Conservation (phyloP, 805 yeast species). For the Kregervanrija pseudodelftensis region DNA sequence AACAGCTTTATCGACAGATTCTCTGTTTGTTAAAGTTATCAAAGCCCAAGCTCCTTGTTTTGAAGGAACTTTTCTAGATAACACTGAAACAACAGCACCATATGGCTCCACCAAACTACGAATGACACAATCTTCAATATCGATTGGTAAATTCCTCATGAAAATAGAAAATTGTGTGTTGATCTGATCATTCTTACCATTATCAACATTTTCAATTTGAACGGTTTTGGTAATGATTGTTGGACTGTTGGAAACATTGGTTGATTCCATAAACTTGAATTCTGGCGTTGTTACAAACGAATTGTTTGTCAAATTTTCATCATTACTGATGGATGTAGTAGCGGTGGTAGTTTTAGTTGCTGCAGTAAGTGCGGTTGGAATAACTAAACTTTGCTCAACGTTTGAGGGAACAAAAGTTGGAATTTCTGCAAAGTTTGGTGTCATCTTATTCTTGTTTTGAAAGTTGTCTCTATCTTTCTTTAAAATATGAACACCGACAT, state of each 20-base stretch:
- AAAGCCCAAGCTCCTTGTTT: constrained; percentile 28
- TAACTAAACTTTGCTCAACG: too few species aligned
- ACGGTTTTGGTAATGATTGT: not conserved
- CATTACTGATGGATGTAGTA: not conserved
- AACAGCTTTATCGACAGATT: constrained; percentile 21
- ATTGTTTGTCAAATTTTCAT: not conserved
- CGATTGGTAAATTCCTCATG: constrained; percentile 25
- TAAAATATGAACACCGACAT: constrained; percentile 24
- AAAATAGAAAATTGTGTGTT: constrained; percentile 25
- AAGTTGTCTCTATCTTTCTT: constrained; percentile 21
- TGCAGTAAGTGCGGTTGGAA: too few species aligned
- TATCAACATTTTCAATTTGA: not conserved
- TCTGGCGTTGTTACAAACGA: not conserved
- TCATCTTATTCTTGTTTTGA: constrained; percentile 1
- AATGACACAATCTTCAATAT: constrained; percentile 19
- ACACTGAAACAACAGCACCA: constrained; percentile 23
- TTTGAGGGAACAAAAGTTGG: not conserved
- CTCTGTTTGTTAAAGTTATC: constrained; percentile 21
- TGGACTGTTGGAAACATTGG: too few species aligned
- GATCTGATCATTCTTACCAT: constrained; percentile 2
- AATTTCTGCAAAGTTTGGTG: not conserved
- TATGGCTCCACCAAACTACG: constrained; percentile 23
- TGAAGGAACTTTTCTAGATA: constrained; percentile 21
- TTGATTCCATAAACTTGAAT: not conserved
- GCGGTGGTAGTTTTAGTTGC: too few species aligned